Base-by-base conservation (phyloP, 768 basidiomycete genomes). In the Leccinum boreale region DNA sequence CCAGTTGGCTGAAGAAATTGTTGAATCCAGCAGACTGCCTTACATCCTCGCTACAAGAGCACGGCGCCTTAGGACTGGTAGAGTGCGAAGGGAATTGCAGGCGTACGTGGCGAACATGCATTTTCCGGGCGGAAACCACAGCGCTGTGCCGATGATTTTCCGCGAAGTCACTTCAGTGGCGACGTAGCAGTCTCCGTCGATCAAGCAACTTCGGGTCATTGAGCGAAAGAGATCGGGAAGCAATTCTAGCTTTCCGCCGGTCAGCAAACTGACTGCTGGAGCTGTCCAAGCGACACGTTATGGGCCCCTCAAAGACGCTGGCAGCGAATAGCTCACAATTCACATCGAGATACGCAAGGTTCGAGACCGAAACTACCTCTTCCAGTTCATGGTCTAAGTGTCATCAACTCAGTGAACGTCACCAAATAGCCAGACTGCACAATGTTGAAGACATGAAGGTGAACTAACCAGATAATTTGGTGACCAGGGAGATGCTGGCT, bases 51-150 rank as follows among this genome's bases (percentile, higher is more conserved):
- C 56, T 53, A 28, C 19, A 10, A 44, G 8, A 26, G 26, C 10
- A 26, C 15, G 15, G 8, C 5, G 26, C 8, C 7, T 28, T 4
- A 17, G 26, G 19, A 28, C 15, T 7, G 17, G 17, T 3, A 14
- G 8, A 33, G 19, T 23, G 21, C 3, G 19, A 31, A 24, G 15
- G 14, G 24, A 36, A 33, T 14, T 2, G 24, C 24, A 1, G 45
- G 48, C 45, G 6, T 29, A 53, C 56, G 51, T 57, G 5, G 33
- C 23, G 26, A 51, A 57, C 24, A 57, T 14, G 4, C 12, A 24
- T 47, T 48, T 57, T 11, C 56, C 56, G 0, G 56, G 56, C 1
- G 56, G 56, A 39, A 53, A 53, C 56, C 56, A 57, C 12, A 57
- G 42, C 19, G 56, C 51, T 5, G 21, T 47, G 9, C 56, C 56